Evolutionary conservation across 75 land plant genomes (phyloP).

Genomic region (Pseudotsuga menziesii): DNA sequence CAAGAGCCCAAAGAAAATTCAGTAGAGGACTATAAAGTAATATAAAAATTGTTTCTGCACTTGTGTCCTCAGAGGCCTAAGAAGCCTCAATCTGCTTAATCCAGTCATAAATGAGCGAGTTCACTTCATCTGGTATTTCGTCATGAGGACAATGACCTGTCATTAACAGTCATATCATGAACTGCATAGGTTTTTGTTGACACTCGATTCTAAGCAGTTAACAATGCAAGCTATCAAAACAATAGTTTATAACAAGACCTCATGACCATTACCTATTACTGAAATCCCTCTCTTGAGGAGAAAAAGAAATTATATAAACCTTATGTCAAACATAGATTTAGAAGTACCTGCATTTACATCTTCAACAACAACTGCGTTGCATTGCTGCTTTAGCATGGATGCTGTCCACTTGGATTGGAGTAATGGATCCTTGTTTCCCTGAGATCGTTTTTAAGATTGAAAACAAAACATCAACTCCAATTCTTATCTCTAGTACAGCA

Average conservation of each 20-base stretch:
- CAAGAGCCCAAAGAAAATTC: background rate
- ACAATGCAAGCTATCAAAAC: background rate
- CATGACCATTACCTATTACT: background rate
- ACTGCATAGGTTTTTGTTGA: background rate
- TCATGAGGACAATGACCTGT: slow-evolving; percentile 98
- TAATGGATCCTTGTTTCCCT: slow-evolving; percentile 88
- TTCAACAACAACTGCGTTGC: slow-evolving; percentile 35
- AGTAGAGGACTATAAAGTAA: background rate
- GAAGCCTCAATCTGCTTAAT: slow-evolving; percentile 4
- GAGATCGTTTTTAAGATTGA: slow-evolving; percentile 9
- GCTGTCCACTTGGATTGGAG: slow-evolving; percentile 36
- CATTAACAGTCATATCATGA: slow-evolving; percentile 1
- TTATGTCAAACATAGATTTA: background rate
- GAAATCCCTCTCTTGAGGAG: background rate
- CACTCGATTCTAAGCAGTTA: background rate
- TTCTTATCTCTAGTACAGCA: background rate
- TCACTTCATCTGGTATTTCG: slow-evolving; percentile 84
- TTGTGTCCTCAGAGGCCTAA: background rate
- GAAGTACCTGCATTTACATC: slow-evolving; percentile 79
- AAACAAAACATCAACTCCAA: background rate
- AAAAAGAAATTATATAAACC: background rate
- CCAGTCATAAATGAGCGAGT: slow-evolving; percentile 56
- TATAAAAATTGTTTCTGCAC: background rate
- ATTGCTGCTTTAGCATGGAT: slow-evolving; percentile 59
- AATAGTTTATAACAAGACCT: background rate